Evolutionary conservation across 306 rosid species (phyloP).

Genomic region (Trifolium pratense): DNA sequence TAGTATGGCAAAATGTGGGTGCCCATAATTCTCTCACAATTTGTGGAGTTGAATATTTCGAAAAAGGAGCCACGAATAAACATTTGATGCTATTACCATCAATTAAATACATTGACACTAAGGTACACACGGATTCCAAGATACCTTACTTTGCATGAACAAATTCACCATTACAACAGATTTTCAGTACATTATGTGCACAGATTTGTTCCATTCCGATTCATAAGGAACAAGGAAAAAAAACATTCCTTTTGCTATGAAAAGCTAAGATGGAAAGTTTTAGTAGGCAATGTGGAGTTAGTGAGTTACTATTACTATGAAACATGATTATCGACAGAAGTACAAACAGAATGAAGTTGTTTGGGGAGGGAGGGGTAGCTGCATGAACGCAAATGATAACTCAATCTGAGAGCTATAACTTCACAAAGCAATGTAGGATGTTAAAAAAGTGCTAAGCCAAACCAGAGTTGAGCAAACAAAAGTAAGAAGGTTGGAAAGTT

Average conservation of each 20-base stretch:
- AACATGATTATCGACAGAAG: constrained; percentile 14
- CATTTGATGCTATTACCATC: too few species aligned
- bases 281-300: not conserved
- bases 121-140: not conserved
- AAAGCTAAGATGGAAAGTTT: constrained; percentile 7
- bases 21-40: constrained; percentile 2
- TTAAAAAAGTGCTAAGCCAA: constrained; percentile 6
- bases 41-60: not conserved
- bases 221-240: constrained; percentile 18
- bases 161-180: not conserved
- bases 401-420: constrained; percentile 11
- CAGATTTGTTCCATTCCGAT: constrained; percentile 3
- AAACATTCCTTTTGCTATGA: constrained; percentile 18
- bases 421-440: constrained; percentile 21
- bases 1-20: not conserved
- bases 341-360: constrained; percentile 5
- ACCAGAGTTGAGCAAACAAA: constrained; percentile 8
- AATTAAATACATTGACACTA: constrained; percentile 9
- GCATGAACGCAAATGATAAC: constrained; percentile 8
- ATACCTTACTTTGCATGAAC: constrained; percentile 4
- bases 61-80: not conserved
- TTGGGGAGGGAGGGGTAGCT: not conserved
- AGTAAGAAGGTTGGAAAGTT: constrained; percentile 27
- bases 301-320: not conserved
- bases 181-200: constrained; percentile 7